Percentiles rank a stretch among this genome's conserved stretches.
phyloP scores from a whole-genome alignment of 2,329 filamentous ascomycete species.

The Penicillium expansum region DNA sequence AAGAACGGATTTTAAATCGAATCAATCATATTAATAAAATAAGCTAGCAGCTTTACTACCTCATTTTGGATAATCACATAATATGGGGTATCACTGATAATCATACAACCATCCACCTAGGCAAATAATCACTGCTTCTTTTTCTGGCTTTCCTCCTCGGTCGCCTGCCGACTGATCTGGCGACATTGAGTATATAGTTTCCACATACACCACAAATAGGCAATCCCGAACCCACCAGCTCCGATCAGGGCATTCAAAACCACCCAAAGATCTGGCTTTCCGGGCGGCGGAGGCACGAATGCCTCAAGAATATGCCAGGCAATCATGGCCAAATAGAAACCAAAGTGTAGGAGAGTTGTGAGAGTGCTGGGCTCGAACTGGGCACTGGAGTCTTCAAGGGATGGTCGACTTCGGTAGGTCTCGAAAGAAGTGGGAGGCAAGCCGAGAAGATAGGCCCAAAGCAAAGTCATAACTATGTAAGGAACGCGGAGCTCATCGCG shows the following conservation, averaged over 20 bases:
- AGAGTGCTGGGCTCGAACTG: slow-evolving; percentile 52
- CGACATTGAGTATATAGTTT: slow-evolving; percentile 47
- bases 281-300: slow-evolving; percentile 63
- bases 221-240: slow-evolving; percentile 77
- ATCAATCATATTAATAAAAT: background rate
- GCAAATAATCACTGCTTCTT: slow-evolving; percentile 32
- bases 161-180: slow-evolving; percentile 24
- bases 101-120: slow-evolving; percentile 8
- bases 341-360: slow-evolving; percentile 68
- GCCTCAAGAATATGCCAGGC: slow-evolving; percentile 77
- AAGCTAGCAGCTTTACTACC: slow-evolving; percentile 10
- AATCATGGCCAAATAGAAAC: slow-evolving; percentile 74
- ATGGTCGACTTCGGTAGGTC: slow-evolving; percentile 59
- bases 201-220: slow-evolving; percentile 88
- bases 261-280: slow-evolving; percentile 92
- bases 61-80: slow-evolving; percentile 1
- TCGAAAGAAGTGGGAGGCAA: slow-evolving; percentile 74
- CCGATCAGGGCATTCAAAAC: slow-evolving; percentile 87
- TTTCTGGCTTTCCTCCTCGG: slow-evolving; percentile 31
- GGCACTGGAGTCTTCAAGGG: slow-evolving; percentile 33
- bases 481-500: slow-evolving; percentile 81
- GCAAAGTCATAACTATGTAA: slow-evolving; percentile 76
- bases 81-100: slow-evolving; percentile 31
- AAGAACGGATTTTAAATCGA: background rate
- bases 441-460: slow-evolving; percentile 90